Evolutionary conservation across 2,329 filamentous ascomycete genomes (phyloP).

Genomic region (Fusarium sacchari): DNA sequence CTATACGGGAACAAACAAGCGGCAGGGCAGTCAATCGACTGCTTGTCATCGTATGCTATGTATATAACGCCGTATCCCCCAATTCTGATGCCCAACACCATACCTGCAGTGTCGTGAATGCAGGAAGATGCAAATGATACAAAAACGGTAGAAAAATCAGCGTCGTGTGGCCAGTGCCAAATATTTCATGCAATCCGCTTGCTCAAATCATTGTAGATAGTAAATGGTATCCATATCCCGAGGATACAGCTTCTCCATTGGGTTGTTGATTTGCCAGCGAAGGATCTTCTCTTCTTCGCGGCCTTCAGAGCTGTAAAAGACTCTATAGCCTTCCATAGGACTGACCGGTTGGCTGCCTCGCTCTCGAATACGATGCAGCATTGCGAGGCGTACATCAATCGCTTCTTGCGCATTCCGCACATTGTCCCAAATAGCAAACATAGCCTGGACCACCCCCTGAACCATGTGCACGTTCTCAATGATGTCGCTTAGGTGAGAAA

Average conservation of each 20-base stretch:
- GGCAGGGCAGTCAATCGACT: constrained; percentile 6
- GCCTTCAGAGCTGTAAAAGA: constrained; percentile 44
- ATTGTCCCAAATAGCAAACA: constrained; percentile 69
- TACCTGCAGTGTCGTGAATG: constrained; percentile 35
- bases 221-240: constrained; percentile 53
- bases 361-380: constrained; percentile 49
- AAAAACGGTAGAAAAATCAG: constrained; percentile 20
- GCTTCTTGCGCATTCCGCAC: constrained; percentile 61
- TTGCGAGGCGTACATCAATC: constrained; percentile 54
- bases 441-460: constrained; percentile 63
- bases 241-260: constrained; percentile 50
- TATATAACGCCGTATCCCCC: constrained; percentile 21
- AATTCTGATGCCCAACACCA: constrained; percentile 24
- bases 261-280: constrained; percentile 51
- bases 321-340: constrained; percentile 45
- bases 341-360: constrained; percentile 43
- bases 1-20: constrained; percentile 13
- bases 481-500: constrained; percentile 61
- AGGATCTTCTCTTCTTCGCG: constrained; percentile 42
- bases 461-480: constrained; percentile 65
- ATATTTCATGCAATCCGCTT: neutral
- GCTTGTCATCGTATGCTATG: constrained; percentile 28
- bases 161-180: neutral
- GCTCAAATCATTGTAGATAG: constrained; percentile 38
- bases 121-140: constrained; percentile 15